Conservation (phyloP, 345 rosid species). For the Tarenaya hassleriana region DNA sequence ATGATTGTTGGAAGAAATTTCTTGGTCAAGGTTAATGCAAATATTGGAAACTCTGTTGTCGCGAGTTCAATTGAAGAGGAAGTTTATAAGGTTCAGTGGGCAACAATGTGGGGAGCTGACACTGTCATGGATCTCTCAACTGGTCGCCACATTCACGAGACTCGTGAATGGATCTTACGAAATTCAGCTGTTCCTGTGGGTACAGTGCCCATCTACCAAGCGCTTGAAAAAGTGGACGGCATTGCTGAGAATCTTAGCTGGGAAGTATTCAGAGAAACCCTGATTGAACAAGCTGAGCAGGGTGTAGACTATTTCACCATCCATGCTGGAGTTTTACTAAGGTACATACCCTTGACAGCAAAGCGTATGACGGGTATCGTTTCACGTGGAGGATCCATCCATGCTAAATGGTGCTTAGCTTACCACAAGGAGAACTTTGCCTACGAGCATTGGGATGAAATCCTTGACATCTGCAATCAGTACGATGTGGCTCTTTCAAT, state of each 20-base stretch:
- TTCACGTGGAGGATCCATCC: slow-evolving; percentile 96
- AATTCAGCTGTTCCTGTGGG: slow-evolving; percentile 98
- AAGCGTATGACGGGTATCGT: slow-evolving; percentile 97
- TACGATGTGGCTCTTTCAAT: slow-evolving; percentile 93
- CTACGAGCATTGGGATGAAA: slow-evolving; percentile 98
- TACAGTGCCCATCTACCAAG: slow-evolving; percentile 95
- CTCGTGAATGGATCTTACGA: slow-evolving; percentile 91
- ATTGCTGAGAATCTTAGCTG: slow-evolving; percentile 89
- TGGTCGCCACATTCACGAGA: slow-evolving; percentile 97
- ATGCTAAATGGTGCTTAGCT: slow-evolving; percentile 96
- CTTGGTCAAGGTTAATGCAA: slow-evolving; percentile 95
- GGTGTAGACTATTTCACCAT: slow-evolving; percentile 98
- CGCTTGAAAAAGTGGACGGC: slow-evolving; percentile 92
- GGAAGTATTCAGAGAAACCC: slow-evolving; percentile 90
- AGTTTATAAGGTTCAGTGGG: slow-evolving; percentile 99
- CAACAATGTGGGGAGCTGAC: slow-evolving; percentile 99
- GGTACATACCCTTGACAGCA: slow-evolving; percentile 89
- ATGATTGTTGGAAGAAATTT: slow-evolving; percentile 94
- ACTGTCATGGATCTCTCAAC: slow-evolving; percentile 99
- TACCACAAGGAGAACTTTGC: slow-evolving; percentile 97
- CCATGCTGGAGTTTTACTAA: slow-evolving; percentile 88
- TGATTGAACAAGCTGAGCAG: slow-evolving; percentile 97
- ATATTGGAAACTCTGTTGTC: slow-evolving; percentile 93
- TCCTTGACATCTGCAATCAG: slow-evolving; percentile 91
- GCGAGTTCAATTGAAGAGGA: slow-evolving; percentile 98